These are phyloP conservation scores for Linum tenue DNA, from an alignment of 345 rosid species.

Conservation along the genomic window DNA sequence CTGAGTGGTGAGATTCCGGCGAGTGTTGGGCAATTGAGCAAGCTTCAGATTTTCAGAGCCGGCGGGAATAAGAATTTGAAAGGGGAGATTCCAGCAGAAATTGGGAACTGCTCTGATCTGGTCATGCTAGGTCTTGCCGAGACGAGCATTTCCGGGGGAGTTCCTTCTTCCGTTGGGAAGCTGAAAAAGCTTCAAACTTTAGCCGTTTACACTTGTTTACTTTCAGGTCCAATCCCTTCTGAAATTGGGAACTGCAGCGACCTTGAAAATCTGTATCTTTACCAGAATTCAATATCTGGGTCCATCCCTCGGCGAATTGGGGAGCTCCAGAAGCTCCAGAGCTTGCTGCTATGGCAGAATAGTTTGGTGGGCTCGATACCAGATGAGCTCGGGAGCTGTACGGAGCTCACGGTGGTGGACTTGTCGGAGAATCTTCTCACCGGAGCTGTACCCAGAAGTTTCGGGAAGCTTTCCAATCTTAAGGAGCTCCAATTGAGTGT, in stretches of 20 bases:
- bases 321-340: slow-evolving; percentile 65
- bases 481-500: slow-evolving; percentile 82
- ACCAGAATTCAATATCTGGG: slow-evolving; percentile 84
- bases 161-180: slow-evolving; percentile 65
- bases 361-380: slow-evolving; percentile 78
- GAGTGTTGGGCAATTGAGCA: slow-evolving; percentile 51
- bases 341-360: slow-evolving; percentile 83
- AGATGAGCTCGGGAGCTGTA: slow-evolving; percentile 53
- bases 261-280: slow-evolving; percentile 70
- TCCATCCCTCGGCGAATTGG: slow-evolving; percentile 58
- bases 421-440: slow-evolving; percentile 69
- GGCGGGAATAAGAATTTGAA: slow-evolving; percentile 86
- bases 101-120: slow-evolving; percentile 74
- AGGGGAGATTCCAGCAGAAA: slow-evolving; percentile 85
- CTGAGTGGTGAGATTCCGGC: slow-evolving; percentile 62
- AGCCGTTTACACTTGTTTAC: slow-evolving; percentile 62
- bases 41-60: slow-evolving; percentile 51
- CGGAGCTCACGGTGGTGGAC: slow-evolving; percentile 59
- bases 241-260: slow-evolving; percentile 80
- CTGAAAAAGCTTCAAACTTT: slow-evolving; percentile 64
- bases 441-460: slow-evolving; percentile 68
- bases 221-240: slow-evolving; percentile 73
- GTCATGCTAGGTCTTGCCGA: slow-evolving; percentile 84
- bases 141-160: slow-evolving; percentile 78
- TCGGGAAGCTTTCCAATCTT: slow-evolving; percentile 68